Base-by-base conservation (phyloP, 768 basidiomycete genomes). In the Mycena alexandri region DNA sequence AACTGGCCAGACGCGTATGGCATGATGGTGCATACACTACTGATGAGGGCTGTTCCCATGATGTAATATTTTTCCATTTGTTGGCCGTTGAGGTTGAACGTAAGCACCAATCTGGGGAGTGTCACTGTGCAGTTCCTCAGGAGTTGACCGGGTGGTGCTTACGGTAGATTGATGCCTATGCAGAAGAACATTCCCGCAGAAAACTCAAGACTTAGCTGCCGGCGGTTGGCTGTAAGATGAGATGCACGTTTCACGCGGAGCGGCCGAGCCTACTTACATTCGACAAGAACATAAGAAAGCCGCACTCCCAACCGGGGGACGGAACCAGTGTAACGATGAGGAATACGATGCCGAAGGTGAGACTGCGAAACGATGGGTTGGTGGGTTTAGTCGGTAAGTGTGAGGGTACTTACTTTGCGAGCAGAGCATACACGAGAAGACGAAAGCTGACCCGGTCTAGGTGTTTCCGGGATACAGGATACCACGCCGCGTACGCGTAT, bases 401-500 rank as follows among this genome's bases (percentile, higher is more conserved):
- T 11, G 29, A 33, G 34, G 43, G 46, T 25, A 67, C 65, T 11
- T 29, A 67, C 65, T 67, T 41, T 25, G 65, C 65, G 21, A 50
- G n/a, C 43, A 67, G 38, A 47, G 65, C 65, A 41, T 55, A 67
- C 21, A 38, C 29, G 50, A 67, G 50, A 25, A 67, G 38, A 16
- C 65, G 48, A 36, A 67, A 54, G 55, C 65, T 67, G 10, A 67
- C 65, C 11, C 65, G 59, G 53, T 67, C 65, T 21, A 67, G 42
- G 13, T 67, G 29, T 47, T 25, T 50, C 24, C 53, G 2, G 5
- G 65, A 67, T 17, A 47, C 57, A 21, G 65, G 58, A 54, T 61
- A 42, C 43, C 36, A 47, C 41, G 59, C 59, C 12, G 52, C 48
- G 41, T 52, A 59, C 19, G 24, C 46, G 46, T n/a, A 60, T 25